Base-by-base conservation (phyloP, 129 eudicot species). In the Artemisia annua region DNA sequence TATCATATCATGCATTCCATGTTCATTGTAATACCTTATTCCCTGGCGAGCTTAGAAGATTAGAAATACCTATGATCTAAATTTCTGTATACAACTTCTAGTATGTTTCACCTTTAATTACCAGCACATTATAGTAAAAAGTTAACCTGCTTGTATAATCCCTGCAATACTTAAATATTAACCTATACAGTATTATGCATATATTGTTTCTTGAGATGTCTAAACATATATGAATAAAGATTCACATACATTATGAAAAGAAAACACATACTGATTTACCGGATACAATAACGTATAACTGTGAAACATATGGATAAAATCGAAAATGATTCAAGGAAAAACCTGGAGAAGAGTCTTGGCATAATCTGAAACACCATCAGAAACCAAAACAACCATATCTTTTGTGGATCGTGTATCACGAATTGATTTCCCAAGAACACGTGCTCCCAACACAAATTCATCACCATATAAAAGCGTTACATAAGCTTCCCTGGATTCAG, bases 401-500 rank as follows among this genome's bases (percentile, higher is more conserved):
- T 94, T 90, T n/a, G 82, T 83, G 32, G 98, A 86, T 76, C 92
- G 84, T 22, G 93, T 90, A 46, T 90, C 91, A 14, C 92, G 84
- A 62, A 94, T 94, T 3, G 98, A 94, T 73, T 94, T 94, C 52
- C 98, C 98, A 26, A 94, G 79, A 63, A 94, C 97, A 59, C 98
- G 84, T 11, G 88, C 98, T 12, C 98, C 98, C 66, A 94, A 80
- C 56, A 94, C 58, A 63, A 94, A 94, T 81, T 94, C 97, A 79
- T 94, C 98, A 0, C 98, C 98, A 69, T 94, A 94, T 39, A 94
- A 67, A 70, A 94, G 95, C 1, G 98, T 94, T 46, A 90, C 98
- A 48, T 94, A 94, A 0, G 98, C 98, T 69, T 90, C 85, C 11
- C 86, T 80, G 0, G 89, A 73, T 79, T 63, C 79, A 30, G 86